These are phyloP conservation scores for Annona cherimola DNA, from an alignment of 164 flowering plant species.

Conservation along the genomic window DNA sequence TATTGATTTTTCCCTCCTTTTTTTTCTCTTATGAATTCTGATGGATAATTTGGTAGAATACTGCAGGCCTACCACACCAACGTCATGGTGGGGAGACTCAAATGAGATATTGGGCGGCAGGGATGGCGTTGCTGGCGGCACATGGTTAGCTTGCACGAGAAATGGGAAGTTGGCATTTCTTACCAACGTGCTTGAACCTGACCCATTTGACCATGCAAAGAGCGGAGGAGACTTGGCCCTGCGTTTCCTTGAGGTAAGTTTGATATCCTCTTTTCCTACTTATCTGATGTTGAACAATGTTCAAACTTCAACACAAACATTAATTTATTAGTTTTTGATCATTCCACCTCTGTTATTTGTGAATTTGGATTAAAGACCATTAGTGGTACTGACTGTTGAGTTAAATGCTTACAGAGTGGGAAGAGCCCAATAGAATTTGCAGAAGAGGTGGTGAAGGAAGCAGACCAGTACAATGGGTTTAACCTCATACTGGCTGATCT, in stretches of 20 bases:
- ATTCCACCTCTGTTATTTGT: neutral
- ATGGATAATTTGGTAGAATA: neutral
- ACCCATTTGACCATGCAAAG: constrained; percentile 26
- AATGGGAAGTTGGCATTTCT: constrained; percentile 64
- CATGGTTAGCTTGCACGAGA: constrained; percentile 72
- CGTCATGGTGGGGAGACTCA: constrained; percentile 66
- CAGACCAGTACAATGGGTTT: constrained; percentile 51
- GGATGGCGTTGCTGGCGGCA: constrained; percentile 75
- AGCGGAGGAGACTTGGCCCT: constrained; percentile 74
- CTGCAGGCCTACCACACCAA: constrained; percentile 55
- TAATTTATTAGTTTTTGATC: neutral
- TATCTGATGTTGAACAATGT: neutral
- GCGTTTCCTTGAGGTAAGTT: constrained; percentile 62
- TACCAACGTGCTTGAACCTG: constrained; percentile 63
- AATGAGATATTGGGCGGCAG: constrained; percentile 66
- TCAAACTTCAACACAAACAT: too few species aligned
- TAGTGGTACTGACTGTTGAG: neutral
- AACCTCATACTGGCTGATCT: constrained; percentile 53
- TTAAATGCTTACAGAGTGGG: constrained; percentile 26
- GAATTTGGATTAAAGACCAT: neutral
- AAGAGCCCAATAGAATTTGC: constrained; percentile 54
- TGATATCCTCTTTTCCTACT: too few species aligned
- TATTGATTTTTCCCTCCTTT: neutral
- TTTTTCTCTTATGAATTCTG: neutral
- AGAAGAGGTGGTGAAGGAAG: constrained; percentile 34